These are phyloP conservation scores for Lathyrus sativus DNA, from an alignment of 306 rosid genomes.

Conservation along the genomic window DNA sequence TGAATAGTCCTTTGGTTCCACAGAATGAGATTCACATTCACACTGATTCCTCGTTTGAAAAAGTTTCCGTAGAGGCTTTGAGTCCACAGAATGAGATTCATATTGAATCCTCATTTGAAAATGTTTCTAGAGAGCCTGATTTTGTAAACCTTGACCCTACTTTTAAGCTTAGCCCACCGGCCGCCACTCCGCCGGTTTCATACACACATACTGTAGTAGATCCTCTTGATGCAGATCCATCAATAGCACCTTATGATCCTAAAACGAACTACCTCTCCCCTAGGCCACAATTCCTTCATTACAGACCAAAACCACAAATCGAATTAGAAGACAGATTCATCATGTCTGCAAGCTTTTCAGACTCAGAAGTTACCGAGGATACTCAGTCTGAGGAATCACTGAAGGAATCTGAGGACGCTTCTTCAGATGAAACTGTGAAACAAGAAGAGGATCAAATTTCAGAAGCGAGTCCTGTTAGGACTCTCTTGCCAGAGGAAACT, in stretches of 20 bases:
- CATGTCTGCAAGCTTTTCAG: conserved; percentile 56
- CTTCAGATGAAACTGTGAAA: conserved; percentile 45
- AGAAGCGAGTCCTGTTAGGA: conserved; percentile 37
- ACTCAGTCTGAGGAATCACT: conserved; percentile 52
- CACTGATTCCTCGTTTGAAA: no score
- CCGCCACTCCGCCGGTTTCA: conserved; percentile 44
- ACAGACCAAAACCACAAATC: conserved; percentile 64
- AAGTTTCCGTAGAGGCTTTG: neutral
- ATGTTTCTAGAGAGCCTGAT: conserved; percentile 48
- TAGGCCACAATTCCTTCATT: conserved; percentile 84
- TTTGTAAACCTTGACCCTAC: conserved; percentile 65
- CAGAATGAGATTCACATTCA: no score
- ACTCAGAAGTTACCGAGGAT: conserved; percentile 61
- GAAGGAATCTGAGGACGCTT: conserved; percentile 60
- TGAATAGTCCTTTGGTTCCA: no score
- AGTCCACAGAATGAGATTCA: conserved; percentile 14
- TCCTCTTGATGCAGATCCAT: conserved; percentile 68
- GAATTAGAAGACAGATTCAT: conserved; percentile 58
- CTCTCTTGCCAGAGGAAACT: conserved; percentile 33
- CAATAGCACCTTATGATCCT: conserved; percentile 71
- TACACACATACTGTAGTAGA: conserved; percentile 38
- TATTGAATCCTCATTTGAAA: conserved; percentile 22
- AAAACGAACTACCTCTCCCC: conserved; percentile 82
- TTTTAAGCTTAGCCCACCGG: conserved; percentile 67
- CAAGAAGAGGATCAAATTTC: conserved; percentile 42